Evolutionary conservation across 208 protist genomes (phyloP), one percentile per base, ranked within the genome.

Genomic region (Naegleria gruberi): DNA sequence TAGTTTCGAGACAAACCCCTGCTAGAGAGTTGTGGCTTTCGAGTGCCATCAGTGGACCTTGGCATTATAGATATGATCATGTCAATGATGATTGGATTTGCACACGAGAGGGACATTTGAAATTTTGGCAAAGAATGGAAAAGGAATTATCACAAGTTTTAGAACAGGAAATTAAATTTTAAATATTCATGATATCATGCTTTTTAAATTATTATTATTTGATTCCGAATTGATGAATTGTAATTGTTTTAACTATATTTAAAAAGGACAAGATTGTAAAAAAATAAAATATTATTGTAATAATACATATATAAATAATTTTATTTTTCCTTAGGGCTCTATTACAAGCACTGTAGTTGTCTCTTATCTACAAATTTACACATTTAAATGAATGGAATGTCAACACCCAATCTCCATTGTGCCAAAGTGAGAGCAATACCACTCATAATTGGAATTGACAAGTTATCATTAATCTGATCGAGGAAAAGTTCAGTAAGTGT

Each of bases 401-500:
- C 41, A 34, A 87, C 82, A 17, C n/a, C 44, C 12, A 87, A 55
- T 51, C 82, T 45, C 41, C 41, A 57, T 55, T 55, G 17, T 40
- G 82, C 82, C 4, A 87, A 45, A 34, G 82, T 87, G 37, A 87
- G 41, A 1, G n/a, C 82, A 51, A 55, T 10, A 47, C 82, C 82
- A 41, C 37, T 45, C 10, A 87, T 51, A n/a, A 87, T 15, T 41
- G 82, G 82, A 26, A 87, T 87, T 34, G 82, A 45, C 17, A 87
- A 1, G 43, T 87, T 87, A 37, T 87, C 82, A 87, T 87, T 55
- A 40, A 87, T 87, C 55, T 55, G 43, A 37, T 47, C 43, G 10
- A 87, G 19, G 43, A 86, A 86, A 7, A 87, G 43, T 87, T 87
- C 82, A 40, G 82, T 55, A 19, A 87, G 55, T n/a, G 82, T 87